Evolutionary conservation across 2,329 filamentous ascomycete genomes (phyloP).

Genomic region (Diaporthe ilicicola): DNA sequence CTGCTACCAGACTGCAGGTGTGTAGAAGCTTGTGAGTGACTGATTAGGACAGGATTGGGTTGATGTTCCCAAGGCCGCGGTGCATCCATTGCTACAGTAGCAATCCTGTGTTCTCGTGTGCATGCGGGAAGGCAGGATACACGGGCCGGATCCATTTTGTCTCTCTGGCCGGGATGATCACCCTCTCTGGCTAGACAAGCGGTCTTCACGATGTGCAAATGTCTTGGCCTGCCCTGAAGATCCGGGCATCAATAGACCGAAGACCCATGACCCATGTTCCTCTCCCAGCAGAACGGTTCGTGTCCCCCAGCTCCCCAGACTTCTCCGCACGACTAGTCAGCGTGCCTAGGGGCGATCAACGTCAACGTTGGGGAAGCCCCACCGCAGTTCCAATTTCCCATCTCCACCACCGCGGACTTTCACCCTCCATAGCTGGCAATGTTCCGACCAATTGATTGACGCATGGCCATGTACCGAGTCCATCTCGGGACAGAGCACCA

Average conservation of each 20-base stretch:
- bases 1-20: too few species aligned
- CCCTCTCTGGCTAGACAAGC: background rate
- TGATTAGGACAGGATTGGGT: background rate
- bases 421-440: conserved; percentile 21
- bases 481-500: conserved; percentile 6
- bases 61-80: background rate
- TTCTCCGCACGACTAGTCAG: conserved; percentile 19
- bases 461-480: background rate
- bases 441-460: conserved; percentile 8
- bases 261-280: conserved; percentile 7
- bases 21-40: background rate
- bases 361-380: conserved; percentile 14
- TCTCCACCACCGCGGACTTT: conserved; percentile 6
- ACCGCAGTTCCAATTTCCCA: conserved; percentile 8
- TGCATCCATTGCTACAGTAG: background rate
- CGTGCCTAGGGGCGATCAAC: background rate
- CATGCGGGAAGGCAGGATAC: background rate
- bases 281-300: conserved; percentile 10
- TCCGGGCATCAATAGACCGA: conserved; percentile 23
- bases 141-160: background rate
- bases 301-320: background rate
- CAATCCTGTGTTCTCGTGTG: background rate
- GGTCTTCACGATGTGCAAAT: background rate
- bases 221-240: conserved; percentile 14
- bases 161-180: background rate